A percentile compares a stretch with the other conserved stretches of the same genome.
Conservation (phyloP, 441 rosid species). For the Corymbia citriodora region DNA sequence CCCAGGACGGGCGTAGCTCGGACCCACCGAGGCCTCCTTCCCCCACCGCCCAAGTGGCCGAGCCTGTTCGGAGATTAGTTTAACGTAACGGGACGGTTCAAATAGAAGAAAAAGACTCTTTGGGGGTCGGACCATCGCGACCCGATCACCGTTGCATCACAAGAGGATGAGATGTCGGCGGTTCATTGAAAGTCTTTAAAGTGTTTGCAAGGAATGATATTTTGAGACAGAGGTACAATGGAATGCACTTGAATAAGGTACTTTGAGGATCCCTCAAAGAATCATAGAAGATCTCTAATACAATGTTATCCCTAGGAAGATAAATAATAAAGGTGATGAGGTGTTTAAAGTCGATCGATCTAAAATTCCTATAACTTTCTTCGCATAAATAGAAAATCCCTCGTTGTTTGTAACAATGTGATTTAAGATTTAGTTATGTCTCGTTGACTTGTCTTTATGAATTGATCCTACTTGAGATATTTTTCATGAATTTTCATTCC, state of each 20-base stretch:
- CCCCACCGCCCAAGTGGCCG: neutral
- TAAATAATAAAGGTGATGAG: neutral
- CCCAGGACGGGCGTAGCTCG: neutral
- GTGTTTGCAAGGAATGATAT: neutral
- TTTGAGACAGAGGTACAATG: neutral
- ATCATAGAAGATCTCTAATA: neutral
- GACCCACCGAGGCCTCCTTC: neutral
- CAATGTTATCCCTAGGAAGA: neutral
- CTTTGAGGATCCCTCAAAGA: neutral
- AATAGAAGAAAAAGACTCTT: neutral
- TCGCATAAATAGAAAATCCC: fast-evolving
- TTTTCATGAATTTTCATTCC: neutral
- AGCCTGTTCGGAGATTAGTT: neutral
- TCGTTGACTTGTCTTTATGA: fast-evolving
- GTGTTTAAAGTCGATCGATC: fast-evolving
- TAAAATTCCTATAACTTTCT: fast-evolving
- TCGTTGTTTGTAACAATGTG: fast-evolving
- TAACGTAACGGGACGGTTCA: neutral
- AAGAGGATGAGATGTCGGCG: neutral
- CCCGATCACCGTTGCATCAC: neutral
- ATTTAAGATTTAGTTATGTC: neutral
- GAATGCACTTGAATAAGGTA: fast-evolving
- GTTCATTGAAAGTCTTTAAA: neutral
- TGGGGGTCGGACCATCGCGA: neutral
- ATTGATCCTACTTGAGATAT: neutral